Evolutionary conservation across 306 rosid genomes (phyloP).

Genomic region (Quillaja saponaria): DNA sequence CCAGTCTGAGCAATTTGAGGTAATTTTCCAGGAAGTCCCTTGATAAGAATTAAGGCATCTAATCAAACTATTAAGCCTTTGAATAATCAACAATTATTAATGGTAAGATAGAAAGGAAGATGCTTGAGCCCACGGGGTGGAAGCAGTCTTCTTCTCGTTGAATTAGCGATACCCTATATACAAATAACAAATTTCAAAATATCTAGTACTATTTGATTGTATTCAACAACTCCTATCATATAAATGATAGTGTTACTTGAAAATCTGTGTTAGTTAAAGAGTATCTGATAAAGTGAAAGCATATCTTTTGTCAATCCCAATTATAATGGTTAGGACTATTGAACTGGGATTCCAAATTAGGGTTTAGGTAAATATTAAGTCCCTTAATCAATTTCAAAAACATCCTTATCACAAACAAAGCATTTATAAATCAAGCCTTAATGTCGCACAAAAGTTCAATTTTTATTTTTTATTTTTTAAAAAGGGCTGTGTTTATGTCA

Average conservation of each 20-base stretch:
- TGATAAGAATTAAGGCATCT: slow-evolving; percentile 2
- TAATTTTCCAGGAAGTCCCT: slow-evolving; percentile 2
- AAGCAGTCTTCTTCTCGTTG: too few species aligned
- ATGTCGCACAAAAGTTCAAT: too few species aligned
- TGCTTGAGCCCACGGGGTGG: too few species aligned
- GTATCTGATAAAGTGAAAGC: slow-evolving; percentile 17
- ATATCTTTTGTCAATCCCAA: neutral
- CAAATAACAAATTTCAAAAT: neutral
- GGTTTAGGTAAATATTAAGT: neutral
- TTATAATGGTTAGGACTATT: neutral
- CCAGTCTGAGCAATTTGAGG: neutral
- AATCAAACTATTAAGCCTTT: too few species aligned
- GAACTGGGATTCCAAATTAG: neutral
- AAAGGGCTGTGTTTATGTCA: too few species aligned
- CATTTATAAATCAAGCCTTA: neutral
- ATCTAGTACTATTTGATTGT: slow-evolving; percentile 3
- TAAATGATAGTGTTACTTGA: neutral
- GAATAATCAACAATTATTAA: too few species aligned
- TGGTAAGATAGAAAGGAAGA: neutral
- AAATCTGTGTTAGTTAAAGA: slow-evolving; percentile 22
- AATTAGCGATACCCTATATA: too few species aligned
- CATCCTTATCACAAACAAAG: too few species aligned
- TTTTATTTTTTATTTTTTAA: too few species aligned
- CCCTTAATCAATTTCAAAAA: neutral
- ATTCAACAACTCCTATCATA: slow-evolving; percentile 5